A percentile compares a stretch with the other conserved stretches of the same genome.
phyloP scores from a whole-genome alignment of 192 early-diverging fungal species.

The Linnemannia hyalina region DNA sequence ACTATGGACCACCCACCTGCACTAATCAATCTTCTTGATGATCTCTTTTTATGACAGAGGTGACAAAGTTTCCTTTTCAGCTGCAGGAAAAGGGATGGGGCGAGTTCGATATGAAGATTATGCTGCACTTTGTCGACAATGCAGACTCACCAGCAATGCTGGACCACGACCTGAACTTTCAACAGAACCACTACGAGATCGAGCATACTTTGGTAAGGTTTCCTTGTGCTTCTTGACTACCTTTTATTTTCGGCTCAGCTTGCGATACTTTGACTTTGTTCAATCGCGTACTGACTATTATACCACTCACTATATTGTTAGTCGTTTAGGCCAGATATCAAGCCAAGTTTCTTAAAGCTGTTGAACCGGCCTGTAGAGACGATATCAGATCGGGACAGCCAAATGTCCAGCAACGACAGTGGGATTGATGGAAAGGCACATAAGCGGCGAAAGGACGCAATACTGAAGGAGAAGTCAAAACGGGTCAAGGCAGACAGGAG shows the following conservation, averaged over 20 bases:
- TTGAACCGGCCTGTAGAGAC: constrained; percentile 38
- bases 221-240: not conserved
- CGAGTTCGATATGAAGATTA: constrained; percentile 71
- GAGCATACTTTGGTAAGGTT: constrained; percentile 55
- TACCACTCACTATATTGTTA: not conserved
- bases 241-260: not conserved
- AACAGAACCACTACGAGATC: constrained; percentile 58
- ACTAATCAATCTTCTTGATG: not conserved
- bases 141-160: constrained; percentile 50
- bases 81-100: constrained; percentile 73
- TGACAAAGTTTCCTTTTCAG: constrained; percentile 61
- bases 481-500: constrained; percentile 35
- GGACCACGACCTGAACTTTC: constrained; percentile 68
- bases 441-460: constrained; percentile 30
- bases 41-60: constrained; percentile 37
- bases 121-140: constrained; percentile 63
- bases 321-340: constrained; percentile 48
- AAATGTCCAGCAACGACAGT: constrained; percentile 12
- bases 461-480: constrained; percentile 32
- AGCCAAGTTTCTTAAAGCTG: constrained; percentile 43
- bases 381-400: constrained; percentile 18
- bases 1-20: not conserved
- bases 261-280: not conserved
- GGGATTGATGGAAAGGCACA: constrained; percentile 22
- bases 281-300: not conserved